Conservation (phyloP, 306 rosid genomes). For the Senna siamea region DNA sequence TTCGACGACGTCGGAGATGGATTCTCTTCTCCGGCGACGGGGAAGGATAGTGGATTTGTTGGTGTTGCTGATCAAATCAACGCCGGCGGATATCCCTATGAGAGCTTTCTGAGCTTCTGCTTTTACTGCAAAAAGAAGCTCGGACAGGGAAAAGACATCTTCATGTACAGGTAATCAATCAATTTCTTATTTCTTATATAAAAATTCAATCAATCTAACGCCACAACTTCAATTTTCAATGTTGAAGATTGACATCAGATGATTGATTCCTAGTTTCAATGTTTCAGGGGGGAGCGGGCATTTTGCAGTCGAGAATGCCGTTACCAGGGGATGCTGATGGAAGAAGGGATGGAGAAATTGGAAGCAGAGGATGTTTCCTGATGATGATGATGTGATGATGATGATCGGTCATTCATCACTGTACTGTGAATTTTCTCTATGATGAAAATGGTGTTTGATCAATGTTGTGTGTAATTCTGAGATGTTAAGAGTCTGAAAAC, state of each 20-base stretch:
- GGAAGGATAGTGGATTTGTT: constrained; percentile 35
- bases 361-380: constrained; percentile 38
- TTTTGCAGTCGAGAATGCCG: constrained; percentile 96
- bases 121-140: constrained; percentile 76
- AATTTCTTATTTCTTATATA: no score
- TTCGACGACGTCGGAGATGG: constrained; percentile 47
- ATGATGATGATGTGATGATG: no score
- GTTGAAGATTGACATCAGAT: no score
- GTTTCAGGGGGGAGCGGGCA: constrained; percentile 82
- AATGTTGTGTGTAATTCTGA: no score
- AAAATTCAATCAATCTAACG: no score
- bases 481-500: background rate
- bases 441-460: background rate
- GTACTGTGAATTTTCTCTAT: no score
- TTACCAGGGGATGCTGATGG: constrained; percentile 67
- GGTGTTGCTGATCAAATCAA: background rate
- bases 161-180: constrained; percentile 87
- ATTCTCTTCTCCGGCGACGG: constrained; percentile 30
- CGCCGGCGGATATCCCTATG: constrained; percentile 37
- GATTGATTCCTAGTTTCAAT: no score
- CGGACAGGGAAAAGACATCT: constrained; percentile 78
- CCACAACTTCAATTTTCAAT: no score
- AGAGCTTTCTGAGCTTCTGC: constrained; percentile 74
- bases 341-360: constrained; percentile 53
- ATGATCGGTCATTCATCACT: no score